Evolutionary conservation across 148 eudicot genomes (phyloP), one percentile per base, ranked within the genome.

Genomic region (Pouteria glomerata): DNA sequence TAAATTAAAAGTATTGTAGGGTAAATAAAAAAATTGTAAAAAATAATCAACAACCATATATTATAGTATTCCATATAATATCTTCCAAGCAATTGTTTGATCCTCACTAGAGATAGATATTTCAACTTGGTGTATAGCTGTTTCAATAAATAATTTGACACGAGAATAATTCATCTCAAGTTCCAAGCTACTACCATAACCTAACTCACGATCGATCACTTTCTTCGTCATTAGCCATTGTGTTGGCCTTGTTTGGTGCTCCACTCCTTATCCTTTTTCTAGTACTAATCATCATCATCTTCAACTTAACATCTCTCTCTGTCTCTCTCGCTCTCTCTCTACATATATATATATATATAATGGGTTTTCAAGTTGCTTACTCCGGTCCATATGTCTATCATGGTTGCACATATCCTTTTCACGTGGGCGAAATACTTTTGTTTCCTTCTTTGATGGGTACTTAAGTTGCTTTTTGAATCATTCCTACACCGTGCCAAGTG

Each of bases 31-130:
- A n/a, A n/a, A n/a, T n/a, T n/a, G n/a, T n/a, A n/a, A n/a, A n/a
- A n/a, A n/a, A n/a, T n/a, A n/a, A n/a, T n/a, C n/a, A n/a, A n/a
- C n/a, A n/a, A n/a, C n/a, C n/a, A n/a, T n/a, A n/a, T n/a, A n/a
- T n/a, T n/a, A n/a, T n/a, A n/a, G n/a, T n/a, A n/a, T 82, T 45
- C 62, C 75, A 70, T 57, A 71, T n/a, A 58, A n/a, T 75, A 61
- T 68, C 72, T 51, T 52, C 1, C 26, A 41, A 63, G 61, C 66
- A 27, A 59, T 33, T 14, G 34, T 55, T 29, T 30, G 30, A 69
- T 77, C 66, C 27, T 79, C 68, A 77, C 75, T 39, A 4, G 39
- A 53, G 31, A n/a, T n/a, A n/a, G 56, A 58, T 26, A 67, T 27
- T 15, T 35, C 62, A 34, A 68, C 68, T 72, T 73, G 75, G 16